Percentiles rank a stretch among this genome's conserved stretches.
Evolutionary conservation across 768 basidiomycete genomes (phyloP).

Genomic region (Serendipita sp.): DNA sequence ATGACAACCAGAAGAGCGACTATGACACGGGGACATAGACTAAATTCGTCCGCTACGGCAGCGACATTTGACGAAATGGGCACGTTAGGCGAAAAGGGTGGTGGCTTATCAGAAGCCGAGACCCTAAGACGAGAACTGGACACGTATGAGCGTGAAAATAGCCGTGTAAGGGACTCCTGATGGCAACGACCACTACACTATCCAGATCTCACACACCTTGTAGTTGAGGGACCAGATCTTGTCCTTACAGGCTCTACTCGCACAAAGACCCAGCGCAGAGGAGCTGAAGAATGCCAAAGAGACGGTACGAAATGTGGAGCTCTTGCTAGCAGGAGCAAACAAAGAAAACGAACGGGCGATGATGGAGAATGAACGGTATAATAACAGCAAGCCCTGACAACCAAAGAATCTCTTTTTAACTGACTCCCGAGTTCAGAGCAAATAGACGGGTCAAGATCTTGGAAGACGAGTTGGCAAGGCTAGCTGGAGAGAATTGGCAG

Average conservation of each 20-base stretch:
- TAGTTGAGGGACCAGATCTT: constrained; percentile 51
- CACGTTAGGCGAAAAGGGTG: not conserved
- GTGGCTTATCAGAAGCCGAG: not conserved
- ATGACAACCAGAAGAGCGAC: constrained; percentile 2
- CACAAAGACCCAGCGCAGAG: constrained; percentile 52
- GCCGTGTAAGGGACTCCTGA: not conserved
- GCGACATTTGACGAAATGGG: not conserved
- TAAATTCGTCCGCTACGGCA: not conserved
- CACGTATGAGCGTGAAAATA: not conserved
- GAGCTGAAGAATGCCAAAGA: constrained; percentile 47
- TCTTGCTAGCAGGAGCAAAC: constrained; percentile 64
- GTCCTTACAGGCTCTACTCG: constrained; percentile 46
- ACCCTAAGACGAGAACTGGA: not conserved
- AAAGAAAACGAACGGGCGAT: constrained; percentile 76
- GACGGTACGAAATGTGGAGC: constrained; percentile 59
- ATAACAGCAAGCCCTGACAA: not conserved
- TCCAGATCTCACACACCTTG: not conserved
- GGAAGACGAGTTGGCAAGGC: constrained; percentile 50
- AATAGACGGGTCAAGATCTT: constrained; percentile 62
- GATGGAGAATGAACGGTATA: constrained; percentile 60
- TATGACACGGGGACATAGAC: not conserved
- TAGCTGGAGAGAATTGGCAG: constrained; percentile 76
- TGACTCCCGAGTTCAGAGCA: constrained; percentile 24
- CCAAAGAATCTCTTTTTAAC: not conserved
- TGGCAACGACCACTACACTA: not conserved